Evolutionary conservation across 1,139 yeast genomes (phyloP), one percentile per base, ranked within the genome.

Genomic region (Yamadazyma oceani): DNA sequence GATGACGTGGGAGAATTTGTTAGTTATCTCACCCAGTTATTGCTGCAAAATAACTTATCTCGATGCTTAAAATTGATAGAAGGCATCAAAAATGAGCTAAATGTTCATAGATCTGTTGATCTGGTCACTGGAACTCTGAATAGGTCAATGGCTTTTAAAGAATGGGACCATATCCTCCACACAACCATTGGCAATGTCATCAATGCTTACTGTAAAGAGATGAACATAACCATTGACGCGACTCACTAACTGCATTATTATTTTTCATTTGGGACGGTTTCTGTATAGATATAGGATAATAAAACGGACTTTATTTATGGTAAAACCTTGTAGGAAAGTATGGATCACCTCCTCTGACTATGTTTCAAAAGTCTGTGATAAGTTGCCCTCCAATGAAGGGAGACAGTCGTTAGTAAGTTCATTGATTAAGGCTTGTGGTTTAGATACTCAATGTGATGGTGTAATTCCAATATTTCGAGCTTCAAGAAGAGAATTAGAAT

Each of bases 301-400:
- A 24, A 24, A 24, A 12, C 26, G 5, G 21, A 27, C 21, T 9
- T 14, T 27, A 27, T 27, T 19, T 19, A 16, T 9, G 30, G 4
- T 14, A 13, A 14, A n/a, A n/a, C n/a, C n/a, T 5, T 10, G 13
- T 16, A 16, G 21, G 23, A 19, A 17, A 31, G 25, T 22, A 17
- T 26, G 28, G 35, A 12, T 36, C 3, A 24, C 26, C 12, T 27
- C 30, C 10, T 52, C 58, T 14, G 49, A 42, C 9, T 35, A 37
- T 9, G 46, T 50, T 9, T 49, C 69, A 0, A 38, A 48, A 5
- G 44, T 71, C 5, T 51, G 62, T 15, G 82, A 79, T 42, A 46
- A 59, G 22, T 58, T 79, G 2, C 85, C 85, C 0, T 64, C 83
- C 0, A 80, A 80, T 46, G 52, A 53, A 10, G 77, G 73, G 1